Evolutionary conservation across 2,329 filamentous ascomycete genomes (phyloP).

Genomic region (Colletotrichum liriopes): DNA sequence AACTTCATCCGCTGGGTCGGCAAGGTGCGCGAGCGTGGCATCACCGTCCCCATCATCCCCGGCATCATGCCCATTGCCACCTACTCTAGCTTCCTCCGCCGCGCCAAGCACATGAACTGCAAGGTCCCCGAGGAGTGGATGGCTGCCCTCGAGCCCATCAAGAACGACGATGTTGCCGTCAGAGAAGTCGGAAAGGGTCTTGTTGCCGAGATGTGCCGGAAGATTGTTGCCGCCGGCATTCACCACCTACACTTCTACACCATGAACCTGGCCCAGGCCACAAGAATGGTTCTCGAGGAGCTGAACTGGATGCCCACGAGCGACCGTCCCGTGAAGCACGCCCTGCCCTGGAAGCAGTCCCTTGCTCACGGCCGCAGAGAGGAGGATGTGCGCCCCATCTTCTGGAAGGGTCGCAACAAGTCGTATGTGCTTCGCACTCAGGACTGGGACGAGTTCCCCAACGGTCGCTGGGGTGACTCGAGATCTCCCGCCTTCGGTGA

Average conservation of each 20-base stretch:
- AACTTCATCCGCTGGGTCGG: slow-evolving; percentile 93
- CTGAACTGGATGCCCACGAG: slow-evolving; percentile 84
- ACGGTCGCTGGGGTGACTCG: slow-evolving; percentile 98
- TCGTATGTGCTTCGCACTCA: slow-evolving; percentile 96
- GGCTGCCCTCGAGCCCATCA: slow-evolving; percentile 87
- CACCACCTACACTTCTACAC: slow-evolving; percentile 97
- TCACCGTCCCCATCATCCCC: slow-evolving; percentile 86
- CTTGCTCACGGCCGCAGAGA: slow-evolving; percentile 89
- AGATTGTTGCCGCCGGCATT: slow-evolving; percentile 86
- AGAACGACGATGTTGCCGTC: slow-evolving; percentile 96
- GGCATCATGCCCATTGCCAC: slow-evolving; percentile 94
- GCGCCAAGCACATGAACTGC: slow-evolving; percentile 93
- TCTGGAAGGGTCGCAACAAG: slow-evolving; percentile 98
- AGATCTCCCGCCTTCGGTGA: slow-evolving; percentile 97
- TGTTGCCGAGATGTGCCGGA: slow-evolving; percentile 91
- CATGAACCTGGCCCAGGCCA: slow-evolving; percentile 97
- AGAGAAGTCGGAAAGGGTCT: slow-evolving; percentile 90
- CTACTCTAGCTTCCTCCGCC: slow-evolving; percentile 90
- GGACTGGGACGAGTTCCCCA: slow-evolving; percentile 99
- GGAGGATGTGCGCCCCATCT: slow-evolving; percentile 97
- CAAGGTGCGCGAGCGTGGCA: slow-evolving; percentile 88
- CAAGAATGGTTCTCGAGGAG: slow-evolving; percentile 93
- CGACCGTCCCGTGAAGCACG: slow-evolving; percentile 85
- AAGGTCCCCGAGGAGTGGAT: slow-evolving; percentile 87
- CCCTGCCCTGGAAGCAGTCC: slow-evolving; percentile 97